Conservation (phyloP, 2,329 filamentous ascomycete species). For the Albophoma yamanashiensis region DNA sequence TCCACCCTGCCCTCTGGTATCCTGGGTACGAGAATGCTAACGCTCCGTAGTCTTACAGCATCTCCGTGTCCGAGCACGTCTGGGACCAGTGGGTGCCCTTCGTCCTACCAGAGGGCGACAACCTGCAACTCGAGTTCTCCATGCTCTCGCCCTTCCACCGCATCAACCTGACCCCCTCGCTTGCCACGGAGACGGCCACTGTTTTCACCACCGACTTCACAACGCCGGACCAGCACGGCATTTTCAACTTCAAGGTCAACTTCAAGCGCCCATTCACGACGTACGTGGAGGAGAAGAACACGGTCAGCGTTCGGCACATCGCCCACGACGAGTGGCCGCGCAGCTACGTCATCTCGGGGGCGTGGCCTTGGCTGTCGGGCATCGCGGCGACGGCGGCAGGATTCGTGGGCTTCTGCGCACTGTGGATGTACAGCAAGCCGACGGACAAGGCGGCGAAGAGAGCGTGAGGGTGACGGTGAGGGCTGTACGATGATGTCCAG, state of each 20-base stretch:
- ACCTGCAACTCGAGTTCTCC: constrained; percentile 88
- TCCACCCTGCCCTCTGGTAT: neutral
- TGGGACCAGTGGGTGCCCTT: constrained; percentile 70
- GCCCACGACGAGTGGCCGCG: constrained; percentile 95
- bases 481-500: neutral
- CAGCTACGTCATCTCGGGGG: constrained; percentile 79
- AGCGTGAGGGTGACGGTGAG: constrained; percentile 13
- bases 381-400: constrained; percentile 75
- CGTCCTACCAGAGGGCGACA: constrained; percentile 56
- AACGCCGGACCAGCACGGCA: constrained; percentile 92
- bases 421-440: constrained; percentile 72
- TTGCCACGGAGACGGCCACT: constrained; percentile 53
- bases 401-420: constrained; percentile 71
- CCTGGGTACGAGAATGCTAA: neutral
- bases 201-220: constrained; percentile 68
- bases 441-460: constrained; percentile 15
- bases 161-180: constrained; percentile 53
- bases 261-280: constrained; percentile 93
- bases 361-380: constrained; percentile 90
- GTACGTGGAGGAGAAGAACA: constrained; percentile 84
- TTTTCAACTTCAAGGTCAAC: constrained; percentile 97
- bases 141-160: constrained; percentile 99
- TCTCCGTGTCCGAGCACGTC: constrained; percentile 79
- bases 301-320: constrained; percentile 90
- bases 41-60: constrained; percentile 59